A percentile compares a stretch with the other conserved stretches of the same genome.
Evolutionary conservation across 352 stramenopile genomes (phyloP).

Genomic region (Globisporangium canariense): DNA sequence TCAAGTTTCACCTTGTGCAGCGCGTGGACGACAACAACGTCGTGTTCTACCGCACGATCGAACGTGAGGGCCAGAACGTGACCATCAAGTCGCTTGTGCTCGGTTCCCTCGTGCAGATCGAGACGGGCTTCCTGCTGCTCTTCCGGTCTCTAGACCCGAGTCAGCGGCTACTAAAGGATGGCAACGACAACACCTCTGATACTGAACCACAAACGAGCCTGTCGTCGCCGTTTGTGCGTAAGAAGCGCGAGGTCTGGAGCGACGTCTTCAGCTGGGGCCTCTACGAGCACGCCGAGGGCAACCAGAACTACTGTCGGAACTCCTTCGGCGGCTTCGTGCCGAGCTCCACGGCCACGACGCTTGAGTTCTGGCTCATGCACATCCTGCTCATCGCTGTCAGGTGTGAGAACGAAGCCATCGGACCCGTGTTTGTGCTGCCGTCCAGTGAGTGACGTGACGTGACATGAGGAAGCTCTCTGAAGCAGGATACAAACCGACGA

Average conservation of each 20-base stretch:
- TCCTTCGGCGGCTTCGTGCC: slow-evolving; percentile 63
- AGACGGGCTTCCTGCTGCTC: slow-evolving; percentile 57
- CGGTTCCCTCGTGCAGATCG: slow-evolving; percentile 49
- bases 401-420: slow-evolving; percentile 59
- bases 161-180: slow-evolving; percentile 13
- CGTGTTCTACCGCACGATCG: slow-evolving; percentile 64
- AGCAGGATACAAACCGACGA: neutral
- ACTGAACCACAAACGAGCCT: neutral
- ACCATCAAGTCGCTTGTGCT: slow-evolving; percentile 54
- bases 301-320: slow-evolving; percentile 47
- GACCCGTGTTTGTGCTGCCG: slow-evolving; percentile 45
- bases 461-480: neutral
- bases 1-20: slow-evolving; percentile 54
- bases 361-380: slow-evolving; percentile 71
- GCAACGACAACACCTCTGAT: neutral
- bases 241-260: slow-evolving; percentile 38
- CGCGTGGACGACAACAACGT: slow-evolving; percentile 53
- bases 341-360: slow-evolving; percentile 33
- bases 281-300: slow-evolving; percentile 39
- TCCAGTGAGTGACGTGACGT: neutral
- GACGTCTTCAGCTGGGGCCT: slow-evolving; percentile 68
- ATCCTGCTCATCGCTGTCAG: slow-evolving; percentile 63
- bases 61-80: slow-evolving; percentile 34
- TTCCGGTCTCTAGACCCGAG: slow-evolving; percentile 55
- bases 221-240: slow-evolving; percentile 19